These are phyloP conservation scores for Metarhizium sp. DNA, from an alignment of 2,329 filamentous ascomycete species.

Conservation along the genomic window DNA sequence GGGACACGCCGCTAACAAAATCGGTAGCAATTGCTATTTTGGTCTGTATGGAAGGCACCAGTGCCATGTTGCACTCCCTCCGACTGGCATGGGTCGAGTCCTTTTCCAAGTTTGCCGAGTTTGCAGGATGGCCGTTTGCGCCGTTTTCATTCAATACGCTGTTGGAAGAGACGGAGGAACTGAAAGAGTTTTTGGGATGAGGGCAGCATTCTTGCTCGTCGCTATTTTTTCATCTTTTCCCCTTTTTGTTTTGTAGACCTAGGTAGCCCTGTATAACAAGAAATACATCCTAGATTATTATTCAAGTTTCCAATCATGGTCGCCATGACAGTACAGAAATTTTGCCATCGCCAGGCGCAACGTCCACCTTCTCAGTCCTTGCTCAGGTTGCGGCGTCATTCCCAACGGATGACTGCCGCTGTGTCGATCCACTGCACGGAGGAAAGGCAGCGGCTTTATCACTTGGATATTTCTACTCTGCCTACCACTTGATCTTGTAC, in stretches of 20 bases:
- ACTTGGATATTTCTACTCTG: too few species aligned
- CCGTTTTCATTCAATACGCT: constrained; percentile 82
- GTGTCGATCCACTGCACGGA: too few species aligned
- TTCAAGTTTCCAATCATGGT: not conserved
- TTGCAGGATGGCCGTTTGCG: constrained; percentile 76
- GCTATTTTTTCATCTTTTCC: constrained; percentile 8
- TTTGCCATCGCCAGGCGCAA: not conserved
- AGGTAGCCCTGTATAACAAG: constrained; percentile 21
- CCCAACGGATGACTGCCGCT: too few species aligned
- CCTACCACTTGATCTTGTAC: not conserved
- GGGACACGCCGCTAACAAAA: constrained; percentile 14
- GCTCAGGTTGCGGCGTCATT: too few species aligned
- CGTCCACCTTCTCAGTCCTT: not conserved
- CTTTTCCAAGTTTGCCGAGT: constrained; percentile 95
- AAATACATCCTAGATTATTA: constrained; percentile 9
- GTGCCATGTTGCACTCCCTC: constrained; percentile 88
- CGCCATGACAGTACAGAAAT: not conserved
- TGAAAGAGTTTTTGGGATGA: constrained; percentile 45
- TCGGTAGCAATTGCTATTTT: constrained; percentile 47
- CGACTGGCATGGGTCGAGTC: constrained; percentile 95
- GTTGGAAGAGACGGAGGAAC: constrained; percentile 69
- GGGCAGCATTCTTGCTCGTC: not conserved
- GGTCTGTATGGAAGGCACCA: constrained; percentile 92
- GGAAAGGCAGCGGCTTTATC: too few species aligned
- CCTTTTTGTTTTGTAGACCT: constrained; percentile 19